These are phyloP conservation scores for Schizophyllum commune DNA, from an alignment of 1,284 basidiomycete genomes.

Conservation along the genomic window DNA sequence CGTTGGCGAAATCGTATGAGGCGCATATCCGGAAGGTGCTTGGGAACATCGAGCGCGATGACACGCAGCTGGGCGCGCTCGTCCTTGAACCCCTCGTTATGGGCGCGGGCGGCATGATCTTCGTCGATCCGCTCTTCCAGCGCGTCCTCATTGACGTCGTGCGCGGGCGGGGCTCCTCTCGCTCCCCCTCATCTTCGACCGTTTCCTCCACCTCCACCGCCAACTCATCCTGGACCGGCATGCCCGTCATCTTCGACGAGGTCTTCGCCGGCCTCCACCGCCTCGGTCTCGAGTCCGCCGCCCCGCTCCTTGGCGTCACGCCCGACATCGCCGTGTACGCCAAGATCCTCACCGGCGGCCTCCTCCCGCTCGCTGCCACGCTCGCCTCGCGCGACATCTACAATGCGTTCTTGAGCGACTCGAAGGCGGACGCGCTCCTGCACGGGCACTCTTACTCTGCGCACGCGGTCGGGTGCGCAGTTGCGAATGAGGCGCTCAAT, in stretches of 20 bases:
- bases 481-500: slow-evolving; percentile 76
- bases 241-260: slow-evolving; percentile 95
- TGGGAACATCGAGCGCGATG: slow-evolving; percentile 35
- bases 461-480: slow-evolving; percentile 86
- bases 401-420: slow-evolving; percentile 66
- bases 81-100: slow-evolving; percentile 91
- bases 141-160: slow-evolving; percentile 79
- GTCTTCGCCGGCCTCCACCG: slow-evolving; percentile 92
- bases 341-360: slow-evolving; percentile 91
- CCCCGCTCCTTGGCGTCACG: slow-evolving; percentile 56
- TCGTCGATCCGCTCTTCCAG: slow-evolving; percentile 97
- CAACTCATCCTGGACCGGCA: slow-evolving; percentile 46
- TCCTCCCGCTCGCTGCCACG: slow-evolving; percentile 83
- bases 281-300: slow-evolving; percentile 66
- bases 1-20: slow-evolving; percentile 63
- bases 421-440: slow-evolving; percentile 80
- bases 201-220: background rate
- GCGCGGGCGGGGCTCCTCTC: slow-evolving; percentile 25
- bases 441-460: slow-evolving; percentile 97
- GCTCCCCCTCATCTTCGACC: background rate
- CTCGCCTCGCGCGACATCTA: slow-evolving; percentile 80
- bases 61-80: slow-evolving; percentile 56
- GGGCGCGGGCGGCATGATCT: slow-evolving; percentile 96
- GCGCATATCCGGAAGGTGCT: slow-evolving; percentile 51
- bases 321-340: slow-evolving; percentile 92